Evolutionary conservation across 2,329 filamentous ascomycete genomes (phyloP).

Genomic region (Myriosclerotinia curreyana): DNA sequence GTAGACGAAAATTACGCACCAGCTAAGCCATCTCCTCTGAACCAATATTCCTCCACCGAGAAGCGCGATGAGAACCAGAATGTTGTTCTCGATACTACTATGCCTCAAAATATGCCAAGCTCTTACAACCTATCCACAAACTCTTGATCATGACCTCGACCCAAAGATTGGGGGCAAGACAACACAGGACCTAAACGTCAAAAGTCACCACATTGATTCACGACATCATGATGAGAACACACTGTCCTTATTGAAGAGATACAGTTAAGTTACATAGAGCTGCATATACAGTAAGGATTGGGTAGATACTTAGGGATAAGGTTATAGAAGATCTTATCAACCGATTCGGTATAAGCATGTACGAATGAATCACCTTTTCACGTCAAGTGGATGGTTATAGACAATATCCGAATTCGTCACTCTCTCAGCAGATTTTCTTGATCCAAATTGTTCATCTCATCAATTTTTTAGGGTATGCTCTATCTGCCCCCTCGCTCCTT

Average conservation of each 20-base stretch:
- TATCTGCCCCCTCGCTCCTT: no score
- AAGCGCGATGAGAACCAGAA: not conserved
- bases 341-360: not conserved
- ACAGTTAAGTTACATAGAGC: not conserved
- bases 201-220: not conserved
- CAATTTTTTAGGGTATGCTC: no score
- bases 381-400: not conserved
- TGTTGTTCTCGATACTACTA: not conserved
- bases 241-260: not conserved
- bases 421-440: not conserved
- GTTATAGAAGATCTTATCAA: not conserved
- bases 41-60: not conserved
- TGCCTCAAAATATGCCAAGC: slow-evolving; percentile 18
- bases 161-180: not conserved
- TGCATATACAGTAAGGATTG: not conserved
- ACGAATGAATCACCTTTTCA: not conserved
- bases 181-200: not conserved
- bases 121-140: not conserved
- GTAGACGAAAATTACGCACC: not conserved
- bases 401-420: not conserved
- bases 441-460: not conserved
- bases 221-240: not conserved
- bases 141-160: not conserved
- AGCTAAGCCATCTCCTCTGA: not conserved
- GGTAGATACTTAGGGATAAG: not conserved